Percentiles rank a stretch among this genome's conserved stretches.
Conservation (phyloP, 2,329 filamentous ascomycete genomes). For the Fusarium sp. region DNA sequence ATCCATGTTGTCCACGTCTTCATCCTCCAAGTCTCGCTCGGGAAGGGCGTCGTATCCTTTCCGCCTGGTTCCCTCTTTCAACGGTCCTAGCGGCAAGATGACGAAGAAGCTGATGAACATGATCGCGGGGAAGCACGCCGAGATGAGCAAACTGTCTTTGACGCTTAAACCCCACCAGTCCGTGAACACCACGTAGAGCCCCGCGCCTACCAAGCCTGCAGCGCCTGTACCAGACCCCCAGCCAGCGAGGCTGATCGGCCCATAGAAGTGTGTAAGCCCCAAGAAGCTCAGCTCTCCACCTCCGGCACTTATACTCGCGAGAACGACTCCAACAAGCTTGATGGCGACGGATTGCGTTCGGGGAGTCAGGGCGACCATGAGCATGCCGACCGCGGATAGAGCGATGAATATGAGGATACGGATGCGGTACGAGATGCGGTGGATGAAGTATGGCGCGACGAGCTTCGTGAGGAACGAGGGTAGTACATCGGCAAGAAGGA, state of each 20-base stretch:
- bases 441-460: constrained; percentile 92
- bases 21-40: constrained; percentile 50
- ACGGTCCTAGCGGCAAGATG: constrained; percentile 76
- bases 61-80: constrained; percentile 60
- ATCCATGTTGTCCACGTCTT: constrained; percentile 51
- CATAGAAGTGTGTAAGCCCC: constrained; percentile 93
- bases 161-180: constrained; percentile 83
- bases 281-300: constrained; percentile 92
- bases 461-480: constrained; percentile 92
- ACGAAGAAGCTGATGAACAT: constrained; percentile 91
- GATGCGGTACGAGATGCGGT: constrained; percentile 81
- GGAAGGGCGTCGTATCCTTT: constrained; percentile 68
- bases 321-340: constrained; percentile 84
- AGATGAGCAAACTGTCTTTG: constrained; percentile 78
- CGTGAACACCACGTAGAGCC: constrained; percentile 87
- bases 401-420: constrained; percentile 81
- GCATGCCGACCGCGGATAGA: constrained; percentile 87
- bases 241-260: constrained; percentile 84
- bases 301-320: constrained; percentile 88
- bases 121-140: constrained; percentile 81
- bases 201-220: constrained; percentile 87
- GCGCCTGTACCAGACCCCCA: constrained; percentile 96
- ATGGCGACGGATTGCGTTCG: constrained; percentile 71
- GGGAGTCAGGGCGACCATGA: constrained; percentile 86
- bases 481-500: constrained; percentile 91